These are phyloP conservation scores for Ashbya aceris DNA, from an alignment of 1,139 yeast species.

Conservation along the genomic window DNA sequence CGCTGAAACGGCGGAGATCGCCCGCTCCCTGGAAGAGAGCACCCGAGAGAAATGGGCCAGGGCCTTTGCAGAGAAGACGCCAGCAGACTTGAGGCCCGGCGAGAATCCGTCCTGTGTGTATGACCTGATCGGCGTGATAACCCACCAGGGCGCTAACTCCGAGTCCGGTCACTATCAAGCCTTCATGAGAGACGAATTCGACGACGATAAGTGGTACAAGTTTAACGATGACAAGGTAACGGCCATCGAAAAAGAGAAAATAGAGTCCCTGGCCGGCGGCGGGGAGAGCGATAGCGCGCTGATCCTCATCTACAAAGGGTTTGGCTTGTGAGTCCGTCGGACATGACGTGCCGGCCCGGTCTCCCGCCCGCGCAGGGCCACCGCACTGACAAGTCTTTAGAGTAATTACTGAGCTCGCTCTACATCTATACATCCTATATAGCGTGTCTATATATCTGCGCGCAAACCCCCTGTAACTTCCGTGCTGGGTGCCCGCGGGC, in stretches of 20 bases:
- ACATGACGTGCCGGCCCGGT: not conserved
- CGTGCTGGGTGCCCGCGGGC: too few species aligned
- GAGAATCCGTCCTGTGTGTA: conserved; percentile 86
- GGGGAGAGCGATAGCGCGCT: conserved; percentile 96
- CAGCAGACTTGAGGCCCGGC: conserved; percentile 37
- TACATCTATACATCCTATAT: not conserved
- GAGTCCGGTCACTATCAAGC: conserved; percentile 97
- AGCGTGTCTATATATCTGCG: not conserved
- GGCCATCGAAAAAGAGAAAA: conserved; percentile 62
- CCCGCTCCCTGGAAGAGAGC: conserved; percentile 27
- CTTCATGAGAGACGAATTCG: conserved; percentile 64
- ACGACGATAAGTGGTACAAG: conserved; percentile 82
- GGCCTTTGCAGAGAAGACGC: conserved; percentile 32
- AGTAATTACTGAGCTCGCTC: not conserved
- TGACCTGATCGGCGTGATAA: conserved; percentile 71
- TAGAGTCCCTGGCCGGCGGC: conserved; percentile 87
- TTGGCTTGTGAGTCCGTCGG: conserved; percentile 37
- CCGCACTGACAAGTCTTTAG: not conserved
- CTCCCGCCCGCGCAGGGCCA: not conserved
- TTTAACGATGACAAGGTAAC: conserved; percentile 92
- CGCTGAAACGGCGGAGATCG: conserved; percentile 32
- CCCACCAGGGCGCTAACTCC: conserved; percentile 93
- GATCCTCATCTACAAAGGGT: conserved; percentile 74
- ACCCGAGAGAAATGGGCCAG: conserved; percentile 32
- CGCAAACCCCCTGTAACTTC: not conserved